A percentile compares a stretch with the other conserved stretches of the same genome.
phyloP scores from a whole-genome alignment of 345 rosid species.

The Gossypium mustelinum region DNA sequence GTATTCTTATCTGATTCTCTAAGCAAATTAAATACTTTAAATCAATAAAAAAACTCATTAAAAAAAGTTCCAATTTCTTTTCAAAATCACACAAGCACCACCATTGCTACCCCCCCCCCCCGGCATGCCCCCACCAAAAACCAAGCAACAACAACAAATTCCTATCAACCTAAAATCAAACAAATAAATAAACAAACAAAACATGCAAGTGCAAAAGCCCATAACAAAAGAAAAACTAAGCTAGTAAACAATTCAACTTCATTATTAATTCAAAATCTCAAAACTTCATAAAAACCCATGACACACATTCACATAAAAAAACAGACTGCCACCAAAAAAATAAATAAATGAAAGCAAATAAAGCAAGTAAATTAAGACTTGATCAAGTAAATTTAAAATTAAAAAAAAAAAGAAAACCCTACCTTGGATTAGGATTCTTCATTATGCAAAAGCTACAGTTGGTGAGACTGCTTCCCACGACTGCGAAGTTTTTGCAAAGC shows the following conservation, averaged over 20 bases:
- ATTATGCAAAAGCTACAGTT: not conserved
- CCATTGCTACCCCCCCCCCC: not conserved
- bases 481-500: not conserved
- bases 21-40: not conserved
- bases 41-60: not conserved
- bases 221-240: not conserved
- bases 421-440: not conserved
- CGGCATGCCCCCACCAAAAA: not conserved
- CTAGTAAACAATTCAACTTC: not conserved
- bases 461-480: not conserved
- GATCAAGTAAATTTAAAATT: not conserved
- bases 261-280: not conserved
- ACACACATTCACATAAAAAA: not conserved
- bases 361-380: not conserved
- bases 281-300: not conserved
- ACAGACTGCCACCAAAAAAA: not conserved
- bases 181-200: not conserved
- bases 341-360: not conserved
- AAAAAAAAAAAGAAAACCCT: not conserved
- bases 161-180: not conserved
- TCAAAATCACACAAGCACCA: not conserved
- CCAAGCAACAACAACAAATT: not conserved
- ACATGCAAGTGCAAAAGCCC: not conserved
- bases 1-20: not conserved
- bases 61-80: not conserved